These are phyloP conservation scores for Aschersonia sp. DNA, from an alignment of 2,329 filamentous ascomycete species.

Conservation along the genomic window DNA sequence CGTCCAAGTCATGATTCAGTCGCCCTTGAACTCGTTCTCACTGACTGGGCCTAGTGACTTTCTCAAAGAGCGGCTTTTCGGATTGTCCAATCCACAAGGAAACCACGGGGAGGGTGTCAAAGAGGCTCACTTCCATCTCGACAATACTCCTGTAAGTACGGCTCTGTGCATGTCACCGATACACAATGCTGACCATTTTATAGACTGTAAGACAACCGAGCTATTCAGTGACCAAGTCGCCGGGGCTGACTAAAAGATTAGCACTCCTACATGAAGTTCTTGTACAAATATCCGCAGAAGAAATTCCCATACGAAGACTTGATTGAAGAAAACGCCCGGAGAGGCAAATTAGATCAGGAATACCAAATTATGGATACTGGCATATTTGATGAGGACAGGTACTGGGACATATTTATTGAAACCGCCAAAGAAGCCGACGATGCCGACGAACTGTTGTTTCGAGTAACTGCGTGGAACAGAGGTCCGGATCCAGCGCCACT, in stretches of 20 bases:
- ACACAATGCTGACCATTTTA: conserved; percentile 1
- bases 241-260: conserved; percentile 18
- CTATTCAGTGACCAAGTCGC: too few species aligned
- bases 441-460: conserved; percentile 81
- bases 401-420: conserved; percentile 97
- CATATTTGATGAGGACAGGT: conserved; percentile 73
- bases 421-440: conserved; percentile 89
- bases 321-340: conserved; percentile 66
- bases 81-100: conserved; percentile 87
- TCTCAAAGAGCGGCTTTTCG: conserved; percentile 88
- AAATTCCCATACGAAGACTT: conserved; percentile 87
- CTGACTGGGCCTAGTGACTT: conserved; percentile 49
- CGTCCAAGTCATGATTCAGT: background rate
- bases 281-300: conserved; percentile 93
- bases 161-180: background rate
- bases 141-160: conserved; percentile 63
- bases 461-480: conserved; percentile 91
- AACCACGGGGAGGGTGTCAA: conserved; percentile 97
- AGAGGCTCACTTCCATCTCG: conserved; percentile 89
- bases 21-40: conserved; percentile 11
- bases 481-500: conserved; percentile 80
- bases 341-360: conserved; percentile 64
- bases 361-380: conserved; percentile 89
- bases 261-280: conserved; percentile 98
- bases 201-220: conserved; percentile 27